Evolutionary conservation across 2,329 filamentous ascomycete genomes (phyloP).

Genomic region (Penicillium sp.): DNA sequence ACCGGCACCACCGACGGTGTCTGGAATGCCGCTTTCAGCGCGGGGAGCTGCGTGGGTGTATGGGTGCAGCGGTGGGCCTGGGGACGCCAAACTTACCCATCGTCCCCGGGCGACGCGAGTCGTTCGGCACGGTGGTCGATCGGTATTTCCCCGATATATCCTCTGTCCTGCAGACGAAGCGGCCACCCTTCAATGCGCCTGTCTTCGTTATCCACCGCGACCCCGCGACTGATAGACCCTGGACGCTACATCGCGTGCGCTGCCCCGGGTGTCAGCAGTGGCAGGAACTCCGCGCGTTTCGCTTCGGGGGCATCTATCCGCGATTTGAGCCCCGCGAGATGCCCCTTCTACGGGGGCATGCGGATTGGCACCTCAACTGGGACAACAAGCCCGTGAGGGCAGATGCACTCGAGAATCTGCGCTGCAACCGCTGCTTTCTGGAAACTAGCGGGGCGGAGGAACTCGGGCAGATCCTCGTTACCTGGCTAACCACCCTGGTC

Average conservation of each 20-base stretch:
- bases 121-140: not conserved
- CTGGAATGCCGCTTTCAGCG: slow-evolving; percentile 3
- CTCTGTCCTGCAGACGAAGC: not conserved
- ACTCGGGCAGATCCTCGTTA: not conserved
- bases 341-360: too few species aligned
- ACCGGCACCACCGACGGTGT: not conserved
- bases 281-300: slow-evolving; percentile 2
- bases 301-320: not conserved
- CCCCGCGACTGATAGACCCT: not conserved
- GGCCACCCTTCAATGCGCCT: not conserved
- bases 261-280: not conserved
- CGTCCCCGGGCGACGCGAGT: not conserved
- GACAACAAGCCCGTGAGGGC: not conserved
- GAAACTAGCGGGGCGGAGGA: not conserved
- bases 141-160: slow-evolving; percentile 6
- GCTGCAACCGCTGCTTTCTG: not conserved
- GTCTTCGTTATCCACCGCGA: not conserved
- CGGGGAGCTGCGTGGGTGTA: not conserved
- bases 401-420: not conserved
- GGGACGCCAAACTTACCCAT: not conserved
- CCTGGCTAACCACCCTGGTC: not conserved
- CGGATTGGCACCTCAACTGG: not conserved
- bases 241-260: not conserved
- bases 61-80: not conserved
- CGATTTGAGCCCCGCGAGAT: not conserved